Evolutionary conservation across 2,329 filamentous ascomycete species (phyloP).

Genomic region (Fusarium newnesense): DNA sequence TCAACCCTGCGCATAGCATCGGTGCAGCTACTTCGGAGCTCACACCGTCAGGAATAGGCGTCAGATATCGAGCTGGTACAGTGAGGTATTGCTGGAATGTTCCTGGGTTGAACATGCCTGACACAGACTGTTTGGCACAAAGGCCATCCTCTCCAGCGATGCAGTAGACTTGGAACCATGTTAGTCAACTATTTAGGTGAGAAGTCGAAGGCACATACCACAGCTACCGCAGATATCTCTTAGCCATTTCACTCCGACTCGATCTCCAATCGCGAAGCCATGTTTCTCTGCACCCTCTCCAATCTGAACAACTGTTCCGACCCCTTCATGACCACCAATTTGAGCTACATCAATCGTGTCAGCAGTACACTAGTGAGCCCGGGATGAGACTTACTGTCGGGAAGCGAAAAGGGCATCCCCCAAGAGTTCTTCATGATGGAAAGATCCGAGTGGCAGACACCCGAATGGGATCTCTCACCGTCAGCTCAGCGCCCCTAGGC

Average conservation of each 20-base stretch:
- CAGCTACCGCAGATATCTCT: neutral
- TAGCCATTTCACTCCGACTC: neutral
- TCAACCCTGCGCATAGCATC: neutral
- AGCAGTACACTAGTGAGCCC: rapidly evolving
- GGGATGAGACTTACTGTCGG: neutral
- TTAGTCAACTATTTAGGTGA: neutral
- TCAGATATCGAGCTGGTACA: neutral
- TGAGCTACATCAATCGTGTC: neutral
- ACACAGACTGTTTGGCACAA: neutral
- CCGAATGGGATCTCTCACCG: neutral
- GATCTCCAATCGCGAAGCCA: neutral
- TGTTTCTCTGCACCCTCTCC: neutral
- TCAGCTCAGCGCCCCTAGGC: neutral
- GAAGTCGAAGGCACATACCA: neutral
- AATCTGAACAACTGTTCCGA: neutral
- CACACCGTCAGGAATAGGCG: rapidly evolving
- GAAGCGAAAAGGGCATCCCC: neutral
- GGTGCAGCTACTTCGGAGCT: neutral
- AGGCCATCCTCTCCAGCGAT: neutral
- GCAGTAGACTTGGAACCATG: neutral
- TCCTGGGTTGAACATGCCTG: neutral
- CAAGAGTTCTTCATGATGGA: neutral
- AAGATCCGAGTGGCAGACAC: neutral
- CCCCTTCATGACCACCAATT: neutral
- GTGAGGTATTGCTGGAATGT: neutral